These are phyloP conservation scores for Acer negundo DNA, from an alignment of 345 rosid species.

Conservation along the genomic window DNA sequence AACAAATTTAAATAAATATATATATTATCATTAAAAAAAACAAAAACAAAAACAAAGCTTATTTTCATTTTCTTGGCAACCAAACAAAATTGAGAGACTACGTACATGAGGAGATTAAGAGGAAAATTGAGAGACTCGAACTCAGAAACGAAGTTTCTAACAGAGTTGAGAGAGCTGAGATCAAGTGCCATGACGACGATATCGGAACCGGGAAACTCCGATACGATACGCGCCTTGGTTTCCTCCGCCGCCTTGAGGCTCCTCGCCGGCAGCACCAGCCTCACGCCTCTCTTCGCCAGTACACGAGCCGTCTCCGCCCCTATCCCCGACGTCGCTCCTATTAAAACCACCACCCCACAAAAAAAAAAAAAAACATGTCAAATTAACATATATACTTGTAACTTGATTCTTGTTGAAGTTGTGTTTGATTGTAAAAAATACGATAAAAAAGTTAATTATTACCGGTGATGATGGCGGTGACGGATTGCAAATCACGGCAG, in stretches of 20 bases:
- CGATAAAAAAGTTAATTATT: not conserved
- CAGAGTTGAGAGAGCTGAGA: conserved; percentile 83
- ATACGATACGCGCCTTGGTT: conserved; percentile 60
- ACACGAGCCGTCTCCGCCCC: conserved; percentile 96
- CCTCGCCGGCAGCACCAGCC: conserved; percentile 84
- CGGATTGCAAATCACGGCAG: conserved; percentile 54
- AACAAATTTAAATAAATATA: not conserved
- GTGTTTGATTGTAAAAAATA: too few species aligned
- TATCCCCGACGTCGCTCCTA: conserved; percentile 97
- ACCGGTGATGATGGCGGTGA: conserved; percentile 94
- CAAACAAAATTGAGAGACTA: conserved; percentile 21
- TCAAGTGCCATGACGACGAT: conserved; percentile 82
- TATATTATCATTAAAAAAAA: too few species aligned
- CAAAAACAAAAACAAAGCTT: not conserved
- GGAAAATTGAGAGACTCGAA: conserved; percentile 72
- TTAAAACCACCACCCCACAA: too few species aligned
- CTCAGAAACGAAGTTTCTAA: conserved; percentile 63
- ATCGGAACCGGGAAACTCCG: conserved; percentile 71
- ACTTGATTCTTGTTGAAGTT: too few species aligned
- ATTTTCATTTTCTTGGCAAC: conserved; percentile 20
- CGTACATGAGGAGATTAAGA: conserved; percentile 90
- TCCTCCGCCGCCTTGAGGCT: conserved; percentile 86
- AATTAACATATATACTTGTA: too few species aligned
- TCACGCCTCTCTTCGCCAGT: conserved; percentile 73
- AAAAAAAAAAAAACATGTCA: too few species aligned